A percentile compares a stretch with the other conserved stretches of the same genome.
Conservation (phyloP, 768 basidiomycete genomes). For the Pseudohyphozyma bogoriensis region DNA sequence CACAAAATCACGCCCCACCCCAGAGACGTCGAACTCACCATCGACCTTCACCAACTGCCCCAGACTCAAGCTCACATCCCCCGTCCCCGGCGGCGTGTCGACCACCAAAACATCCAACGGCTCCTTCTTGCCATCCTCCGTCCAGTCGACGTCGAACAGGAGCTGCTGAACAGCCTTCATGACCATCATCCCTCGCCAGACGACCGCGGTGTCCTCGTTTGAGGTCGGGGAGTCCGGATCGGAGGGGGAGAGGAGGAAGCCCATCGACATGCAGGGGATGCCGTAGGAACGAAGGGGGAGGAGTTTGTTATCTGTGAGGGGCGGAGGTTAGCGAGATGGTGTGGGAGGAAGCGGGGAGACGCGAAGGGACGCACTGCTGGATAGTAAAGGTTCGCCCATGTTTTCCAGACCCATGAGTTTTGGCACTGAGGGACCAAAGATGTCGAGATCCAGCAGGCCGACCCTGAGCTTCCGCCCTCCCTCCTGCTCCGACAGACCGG, state of each 20-base stretch:
- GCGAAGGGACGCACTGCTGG: slow-evolving; percentile 46
- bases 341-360: not conserved
- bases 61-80: slow-evolving; percentile 85
- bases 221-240: slow-evolving; percentile 38
- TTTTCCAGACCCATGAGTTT: slow-evolving; percentile 81
- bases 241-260: slow-evolving; percentile 57
- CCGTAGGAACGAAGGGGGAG: slow-evolving; percentile 79
- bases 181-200: slow-evolving; percentile 97
- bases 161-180: slow-evolving; percentile 96
- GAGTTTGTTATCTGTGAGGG: slow-evolving; percentile 58
- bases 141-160: slow-evolving; percentile 92
- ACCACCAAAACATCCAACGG: slow-evolving; percentile 77
- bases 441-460: slow-evolving; percentile 84
- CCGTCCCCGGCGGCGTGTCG: slow-evolving; percentile 96
- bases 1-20: not conserved
- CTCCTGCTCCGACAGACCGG: slow-evolving; percentile 47
- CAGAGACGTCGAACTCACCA: slow-evolving; percentile 49
- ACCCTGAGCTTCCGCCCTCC: too few relatives aligned
- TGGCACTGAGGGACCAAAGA: slow-evolving; percentile 89
- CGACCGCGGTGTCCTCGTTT: slow-evolving; percentile 62
- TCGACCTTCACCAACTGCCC: slow-evolving; percentile 77
- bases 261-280: slow-evolving; percentile 92
- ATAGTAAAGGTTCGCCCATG: slow-evolving; percentile 66
- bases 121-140: slow-evolving; percentile 40
- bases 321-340: not conserved